A percentile compares a stretch with the other conserved stretches of the same genome.
phyloP scores from a whole-genome alignment of 2,329 filamentous ascomycete species.

The Colletotrichum trifolii region DNA sequence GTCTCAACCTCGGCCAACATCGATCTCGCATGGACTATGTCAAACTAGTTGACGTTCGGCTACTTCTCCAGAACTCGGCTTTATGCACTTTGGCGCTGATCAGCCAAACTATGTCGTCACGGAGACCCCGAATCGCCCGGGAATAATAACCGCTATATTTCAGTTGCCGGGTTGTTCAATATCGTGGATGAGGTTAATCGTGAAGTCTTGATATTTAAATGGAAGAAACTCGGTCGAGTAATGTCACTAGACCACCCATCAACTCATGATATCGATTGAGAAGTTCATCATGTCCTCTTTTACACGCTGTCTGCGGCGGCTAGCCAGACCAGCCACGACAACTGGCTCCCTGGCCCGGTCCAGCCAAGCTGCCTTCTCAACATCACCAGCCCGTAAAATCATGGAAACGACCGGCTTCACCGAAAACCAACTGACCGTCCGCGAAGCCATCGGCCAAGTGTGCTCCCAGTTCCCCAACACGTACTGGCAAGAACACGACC shows the following conservation, averaged over 20 bases:
- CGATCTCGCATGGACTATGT: neutral
- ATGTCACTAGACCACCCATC: neutral
- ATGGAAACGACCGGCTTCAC: conserved; percentile 82
- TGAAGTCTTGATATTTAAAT: neutral
- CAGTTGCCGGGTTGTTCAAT: too few species aligned
- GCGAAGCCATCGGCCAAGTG: conserved; percentile 75
- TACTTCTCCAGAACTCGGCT: conserved; percentile 27
- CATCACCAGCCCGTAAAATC: conserved; percentile 51
- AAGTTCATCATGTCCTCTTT: conserved; percentile 7
- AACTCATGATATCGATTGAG: neutral
- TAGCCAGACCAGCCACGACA: conserved; percentile 9
- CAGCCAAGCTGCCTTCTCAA: conserved; percentile 47
- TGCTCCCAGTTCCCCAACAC: conserved; percentile 78
- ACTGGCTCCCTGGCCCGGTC: neutral
- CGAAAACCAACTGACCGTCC: conserved; percentile 77
- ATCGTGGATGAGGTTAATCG: neutral
- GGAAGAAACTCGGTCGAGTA: neutral
- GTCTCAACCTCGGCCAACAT: neutral
- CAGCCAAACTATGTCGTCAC: conserved; percentile 8
- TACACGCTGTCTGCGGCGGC: conserved; percentile 5
- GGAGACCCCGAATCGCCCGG: neutral
- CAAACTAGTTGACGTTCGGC: neutral
- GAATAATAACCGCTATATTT: neutral
- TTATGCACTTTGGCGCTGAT: conserved; percentile 9
- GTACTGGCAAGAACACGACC: conserved; percentile 82